Base-by-base conservation (phyloP, 352 stramenopile species). In the Pythium volutum region DNA sequence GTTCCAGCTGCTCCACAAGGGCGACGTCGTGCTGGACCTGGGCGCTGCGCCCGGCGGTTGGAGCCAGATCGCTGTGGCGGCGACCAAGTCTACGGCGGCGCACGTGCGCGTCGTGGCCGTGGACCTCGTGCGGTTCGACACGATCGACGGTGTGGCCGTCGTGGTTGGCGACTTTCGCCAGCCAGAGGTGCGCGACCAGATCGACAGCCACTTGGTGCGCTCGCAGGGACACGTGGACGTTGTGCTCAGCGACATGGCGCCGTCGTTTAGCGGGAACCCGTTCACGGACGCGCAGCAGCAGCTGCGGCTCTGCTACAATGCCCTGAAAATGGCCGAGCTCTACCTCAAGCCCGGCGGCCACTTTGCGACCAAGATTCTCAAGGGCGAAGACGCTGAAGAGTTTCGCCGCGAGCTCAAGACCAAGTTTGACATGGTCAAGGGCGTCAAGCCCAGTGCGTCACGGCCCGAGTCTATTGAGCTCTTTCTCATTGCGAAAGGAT, bases 171-270 rank as follows among this genome's bases (percentile, higher is more conserved):
- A 96, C 64, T 96, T 96, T 56, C 82, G 85, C 0, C 76, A 91
- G 16, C 61, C 66, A 0, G 62, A 55, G 2, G 74, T 94, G 46
- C 74, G 81, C 46, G 61, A 60, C 18, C 59, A 91, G 64, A 81
- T 96, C 51, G 71, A 73, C 38, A 62, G 69, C 23, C 67, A 78
- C 15, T 64, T 95, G 23, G 59, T 43, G 25, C 70, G 70, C 3
- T 33, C 7, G 39, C 54, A 38, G 11, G 74, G 78, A 36, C 67
- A 77, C 27, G 87, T 63, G 10, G 81, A 92, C 65, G 84, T 94
- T 23, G 81, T 96, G 51, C 75, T 96, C 25, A 95, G 87, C 59
- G 87, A 96, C 75, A 96, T 96, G 87, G 87, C 87, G 46, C 85
- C 87, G 41, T 83, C 80, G 39, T 94, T 95, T 70, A 85, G 81